Evolutionary conservation across 768 basidiomycete genomes (phyloP), one percentile per base, ranked within the genome.

Genomic region (Mycena filopes): DNA sequence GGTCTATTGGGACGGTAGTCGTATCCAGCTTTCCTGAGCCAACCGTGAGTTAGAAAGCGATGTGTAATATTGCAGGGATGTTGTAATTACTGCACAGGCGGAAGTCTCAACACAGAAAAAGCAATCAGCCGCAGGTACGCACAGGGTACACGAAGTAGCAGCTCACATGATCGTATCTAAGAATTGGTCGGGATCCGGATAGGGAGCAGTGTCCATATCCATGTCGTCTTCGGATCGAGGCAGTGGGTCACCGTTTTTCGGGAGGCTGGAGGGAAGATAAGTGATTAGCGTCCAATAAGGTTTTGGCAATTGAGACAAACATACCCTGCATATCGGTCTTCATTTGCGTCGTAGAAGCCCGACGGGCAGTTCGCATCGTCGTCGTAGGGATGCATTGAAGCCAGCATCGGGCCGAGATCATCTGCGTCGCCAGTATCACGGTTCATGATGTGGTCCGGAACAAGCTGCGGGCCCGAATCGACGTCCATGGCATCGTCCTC

Each of bases 241-340:
- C n/a, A n/a, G n/a, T 3, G 49, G 20, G 6, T 50, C 55, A 9
- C n/a, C 28, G 16, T 59, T 53, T 2, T 23, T 53, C 15, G 36
- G 49, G 0, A 59, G 21, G 9, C 57, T 59, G 28, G 1, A 26
- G 12, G 18, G 43, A 4, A 16, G 4, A 28, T 20, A 23, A 47
- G 23, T 56, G 16, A 45, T 25, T 26, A 50, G 31, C n/a, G 26
- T 21, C 7, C 7, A 20, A 13, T 2, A 8, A 33, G 36, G 36
- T 36, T 36, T 9, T 36, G 3, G 36, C 2, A 36, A 36, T 2
- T 4, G 10, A 36, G 3, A 28, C n/a, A 4, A 5, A n/a, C 48
- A 28, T 29, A 65, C 63, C 56, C 28, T 2, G 57, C 57, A 20
- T 55, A 60, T 2, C 11, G 53, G 21, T 65, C 64, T 42, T 65